Percentiles rank a stretch among this genome's conserved stretches.
phyloP scores from a whole-genome alignment of 192 early-diverging fungal genomes.

The Backusella tuberculispora region DNA sequence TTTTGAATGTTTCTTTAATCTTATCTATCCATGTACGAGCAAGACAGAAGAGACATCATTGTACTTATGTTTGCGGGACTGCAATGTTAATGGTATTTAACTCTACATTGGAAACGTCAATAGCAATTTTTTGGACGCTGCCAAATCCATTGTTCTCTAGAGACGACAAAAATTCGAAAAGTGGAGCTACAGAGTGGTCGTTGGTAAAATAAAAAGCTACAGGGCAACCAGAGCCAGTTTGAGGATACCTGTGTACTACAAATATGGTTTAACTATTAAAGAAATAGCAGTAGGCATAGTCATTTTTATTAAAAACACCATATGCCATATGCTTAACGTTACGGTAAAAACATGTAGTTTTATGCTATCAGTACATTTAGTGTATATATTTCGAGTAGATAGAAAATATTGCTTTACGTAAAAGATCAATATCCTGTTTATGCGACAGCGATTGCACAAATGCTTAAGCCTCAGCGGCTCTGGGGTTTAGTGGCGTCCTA shows the following conservation, averaged over 20 bases:
- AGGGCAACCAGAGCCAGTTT: background rate
- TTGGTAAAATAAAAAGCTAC: background rate
- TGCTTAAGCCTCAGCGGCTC: too few species aligned
- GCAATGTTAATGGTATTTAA: background rate
- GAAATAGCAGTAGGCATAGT: too few species aligned
- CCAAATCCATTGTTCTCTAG: background rate
- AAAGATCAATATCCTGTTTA: too few species aligned
- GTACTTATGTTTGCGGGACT: background rate
- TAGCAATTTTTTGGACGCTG: background rate
- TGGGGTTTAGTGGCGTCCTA: too few species aligned
- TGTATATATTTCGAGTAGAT: too few species aligned
- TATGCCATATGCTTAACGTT: too few species aligned
- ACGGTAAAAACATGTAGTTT: too few species aligned
- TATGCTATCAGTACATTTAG: too few species aligned
- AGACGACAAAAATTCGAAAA: background rate
- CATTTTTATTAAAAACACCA: too few species aligned
- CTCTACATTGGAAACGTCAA: background rate
- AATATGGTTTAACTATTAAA: too few species aligned
- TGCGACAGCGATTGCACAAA: too few species aligned
- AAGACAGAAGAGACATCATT: conserved; percentile 11
- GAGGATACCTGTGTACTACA: background rate
- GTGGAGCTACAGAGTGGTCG: background rate
- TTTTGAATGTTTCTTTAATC: background rate
- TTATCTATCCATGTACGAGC: conserved; percentile 8
- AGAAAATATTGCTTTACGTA: too few species aligned